Percentiles rank a stretch among this genome's conserved stretches.
Evolutionary conservation across 331 rosid genomes (phyloP).

Genomic region (Pyrus hybrid): DNA sequence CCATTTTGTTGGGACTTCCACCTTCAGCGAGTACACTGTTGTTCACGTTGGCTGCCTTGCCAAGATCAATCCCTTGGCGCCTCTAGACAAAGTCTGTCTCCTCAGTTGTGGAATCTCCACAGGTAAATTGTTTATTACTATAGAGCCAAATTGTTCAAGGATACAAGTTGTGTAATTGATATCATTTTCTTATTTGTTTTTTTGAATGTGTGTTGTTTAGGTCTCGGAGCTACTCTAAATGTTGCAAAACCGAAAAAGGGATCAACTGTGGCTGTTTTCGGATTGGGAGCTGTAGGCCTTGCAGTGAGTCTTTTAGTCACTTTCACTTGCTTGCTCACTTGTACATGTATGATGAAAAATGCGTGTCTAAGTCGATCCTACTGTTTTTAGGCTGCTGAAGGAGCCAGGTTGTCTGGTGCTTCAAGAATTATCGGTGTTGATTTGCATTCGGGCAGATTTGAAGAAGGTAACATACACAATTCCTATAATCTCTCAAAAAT

Average conservation of each 20-base stretch:
- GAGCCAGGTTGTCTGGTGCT: conserved; percentile 35
- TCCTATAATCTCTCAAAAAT: background rate
- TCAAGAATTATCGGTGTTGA: conserved; percentile 29
- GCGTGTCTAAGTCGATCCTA: background rate
- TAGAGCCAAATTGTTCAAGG: background rate
- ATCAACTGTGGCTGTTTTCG: conserved; percentile 62
- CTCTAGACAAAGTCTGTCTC: conserved; percentile 80
- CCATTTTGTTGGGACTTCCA: conserved; percentile 82
- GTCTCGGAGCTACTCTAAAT: conserved; percentile 81
- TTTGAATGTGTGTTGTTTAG: conserved; percentile 12
- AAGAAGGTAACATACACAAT: conserved; percentile 9
- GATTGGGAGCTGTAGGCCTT: conserved; percentile 89
- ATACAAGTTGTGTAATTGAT: background rate
- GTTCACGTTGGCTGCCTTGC: conserved; percentile 64
- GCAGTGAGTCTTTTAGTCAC: conserved; percentile 40
- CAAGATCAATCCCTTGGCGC: conserved; percentile 75
- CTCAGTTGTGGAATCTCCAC: conserved; percentile 86
- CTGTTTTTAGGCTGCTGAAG: conserved; percentile 28
- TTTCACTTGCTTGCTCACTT: background rate
- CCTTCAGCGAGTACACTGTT: conserved; percentile 79
- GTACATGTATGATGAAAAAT: background rate
- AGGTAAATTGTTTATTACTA: conserved; percentile 17
- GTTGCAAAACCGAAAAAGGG: conserved; percentile 80
- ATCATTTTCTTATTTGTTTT: background rate
- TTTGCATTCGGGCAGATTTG: conserved; percentile 25